Conservation (phyloP, 2,329 filamentous ascomycete species). For the Epichloe gansuensis region DNA sequence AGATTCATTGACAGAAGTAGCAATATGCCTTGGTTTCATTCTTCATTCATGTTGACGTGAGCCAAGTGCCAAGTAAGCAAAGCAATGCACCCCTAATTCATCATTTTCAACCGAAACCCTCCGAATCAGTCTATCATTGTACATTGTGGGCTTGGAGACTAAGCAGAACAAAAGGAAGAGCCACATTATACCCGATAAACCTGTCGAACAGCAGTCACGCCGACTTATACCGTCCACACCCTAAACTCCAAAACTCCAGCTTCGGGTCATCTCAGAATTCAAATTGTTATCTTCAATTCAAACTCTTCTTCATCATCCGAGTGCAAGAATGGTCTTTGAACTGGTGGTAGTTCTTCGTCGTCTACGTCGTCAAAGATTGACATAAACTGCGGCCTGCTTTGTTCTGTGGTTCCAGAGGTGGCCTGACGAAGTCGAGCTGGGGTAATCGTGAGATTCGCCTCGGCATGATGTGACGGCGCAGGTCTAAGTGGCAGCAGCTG, state of each 20-base stretch:
- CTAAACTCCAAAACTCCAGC: slow-evolving; percentile 1
- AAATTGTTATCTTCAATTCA: slow-evolving; percentile 33
- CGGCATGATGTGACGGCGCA: not conserved
- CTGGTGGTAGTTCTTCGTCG: slow-evolving; percentile 23
- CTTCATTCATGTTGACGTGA: not conserved
- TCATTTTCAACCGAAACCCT: not conserved
- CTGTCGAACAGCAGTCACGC: not conserved
- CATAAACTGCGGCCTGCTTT: slow-evolving; percentile 38
- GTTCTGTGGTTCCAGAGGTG: slow-evolving; percentile 8
- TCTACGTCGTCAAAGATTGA: slow-evolving; percentile 46
- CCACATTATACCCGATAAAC: not conserved
- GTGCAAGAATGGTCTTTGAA: slow-evolving; percentile 11
- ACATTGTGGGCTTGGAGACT: not conserved
- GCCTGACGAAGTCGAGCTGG: slow-evolving; percentile 25
- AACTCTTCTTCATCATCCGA: slow-evolving; percentile 41
- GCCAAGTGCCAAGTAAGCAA: not conserved
- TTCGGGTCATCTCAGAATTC: not conserved
- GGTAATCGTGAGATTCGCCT: slow-evolving; percentile 32
- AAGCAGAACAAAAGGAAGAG: not conserved
- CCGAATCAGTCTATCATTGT: not conserved
- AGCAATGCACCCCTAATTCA: not conserved
- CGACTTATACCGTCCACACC: not conserved
- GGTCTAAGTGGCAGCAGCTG: slow-evolving; percentile 11
- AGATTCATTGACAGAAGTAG: too few relatives aligned
- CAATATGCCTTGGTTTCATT: too few relatives aligned